Percentiles rank a stretch among this genome's conserved stretches.
phyloP scores from a whole-genome alignment of 2,329 filamentous ascomycete species.

The Epichloe baconii region DNA sequence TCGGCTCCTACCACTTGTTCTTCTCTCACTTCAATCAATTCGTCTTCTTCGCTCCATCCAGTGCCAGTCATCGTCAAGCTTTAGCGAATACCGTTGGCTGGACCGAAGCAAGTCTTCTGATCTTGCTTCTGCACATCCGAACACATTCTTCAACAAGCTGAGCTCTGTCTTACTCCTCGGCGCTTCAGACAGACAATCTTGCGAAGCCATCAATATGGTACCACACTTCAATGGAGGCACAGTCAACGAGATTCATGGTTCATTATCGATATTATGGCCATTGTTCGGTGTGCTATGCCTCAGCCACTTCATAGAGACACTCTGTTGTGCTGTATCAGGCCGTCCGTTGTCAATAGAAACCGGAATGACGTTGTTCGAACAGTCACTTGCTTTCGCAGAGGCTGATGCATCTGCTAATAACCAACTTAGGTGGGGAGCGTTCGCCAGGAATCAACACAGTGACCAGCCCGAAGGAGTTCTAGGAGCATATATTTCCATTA shows the following conservation, averaged over 20 bases:
- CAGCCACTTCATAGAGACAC: conserved; percentile 79
- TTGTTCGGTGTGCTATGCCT: conserved; percentile 57
- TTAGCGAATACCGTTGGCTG: conserved; percentile 56
- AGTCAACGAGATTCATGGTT: conserved; percentile 52
- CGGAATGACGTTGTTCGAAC: conserved; percentile 92
- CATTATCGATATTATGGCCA: conserved; percentile 63
- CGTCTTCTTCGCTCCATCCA: conserved; percentile 71
- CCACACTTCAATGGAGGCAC: conserved; percentile 37
- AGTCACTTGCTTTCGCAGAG: conserved; percentile 90
- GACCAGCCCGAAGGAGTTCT: conserved; percentile 12
- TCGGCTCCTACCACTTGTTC: conserved; percentile 55
- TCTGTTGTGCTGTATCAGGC: conserved; percentile 80
- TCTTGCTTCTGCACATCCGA: conserved; percentile 57
- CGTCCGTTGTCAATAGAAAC: conserved; percentile 70
- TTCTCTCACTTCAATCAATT: conserved; percentile 56
- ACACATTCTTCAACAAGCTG: conserved; percentile 56
- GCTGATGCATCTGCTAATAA: conserved; percentile 79
- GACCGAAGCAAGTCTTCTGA: conserved; percentile 50
- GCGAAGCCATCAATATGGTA: conserved; percentile 59
- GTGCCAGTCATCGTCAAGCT: conserved; percentile 75
- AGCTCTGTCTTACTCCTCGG: conserved; percentile 62
- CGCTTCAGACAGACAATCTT: conserved; percentile 62
- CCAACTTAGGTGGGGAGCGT: conserved; percentile 59
- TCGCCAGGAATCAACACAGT: conserved; percentile 34
- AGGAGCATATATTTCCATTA: conserved; percentile 33